These are phyloP conservation scores for Jacaranda mimosifolia DNA, from an alignment of 257 asterid genomes.

Conservation along the genomic window DNA sequence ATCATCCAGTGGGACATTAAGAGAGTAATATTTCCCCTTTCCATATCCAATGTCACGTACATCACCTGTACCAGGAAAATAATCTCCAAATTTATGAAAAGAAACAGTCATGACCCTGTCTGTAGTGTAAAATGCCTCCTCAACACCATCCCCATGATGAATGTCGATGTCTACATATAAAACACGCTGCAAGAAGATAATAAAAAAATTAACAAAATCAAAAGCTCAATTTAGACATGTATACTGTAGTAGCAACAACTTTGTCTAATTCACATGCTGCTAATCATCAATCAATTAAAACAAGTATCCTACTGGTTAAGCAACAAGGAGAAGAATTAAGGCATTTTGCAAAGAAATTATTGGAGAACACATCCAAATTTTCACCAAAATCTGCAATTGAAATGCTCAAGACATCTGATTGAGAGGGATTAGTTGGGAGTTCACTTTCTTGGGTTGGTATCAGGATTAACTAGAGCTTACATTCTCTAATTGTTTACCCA, in stretches of 20 bases:
- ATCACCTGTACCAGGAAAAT: constrained; percentile 77
- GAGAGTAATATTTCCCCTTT: constrained; percentile 69
- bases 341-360: not conserved
- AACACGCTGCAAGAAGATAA: constrained; percentile 58
- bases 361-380: constrained; percentile 11
- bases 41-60: constrained; percentile 67
- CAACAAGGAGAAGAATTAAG: constrained; percentile 8
- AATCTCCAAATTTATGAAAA: constrained; percentile 72
- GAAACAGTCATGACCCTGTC: constrained; percentile 79
- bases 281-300: not conserved
- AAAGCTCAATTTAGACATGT: constrained; percentile 11
- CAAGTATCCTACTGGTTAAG: constrained; percentile 5
- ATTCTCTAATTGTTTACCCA: no score
- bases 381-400: not conserved
- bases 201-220: not conserved
- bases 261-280: constrained; percentile 29
- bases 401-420: not conserved
- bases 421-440: no score
- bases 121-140: constrained; percentile 74
- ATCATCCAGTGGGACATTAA: constrained; percentile 70
- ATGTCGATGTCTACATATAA: constrained; percentile 69
- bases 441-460: no score
- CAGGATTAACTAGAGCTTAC: no score
- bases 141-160: constrained; percentile 77
- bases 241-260: constrained; percentile 3